Evolutionary conservation across 2,329 filamentous ascomycete species (phyloP).

Genomic region (Hymenoscyphus salicellus): DNA sequence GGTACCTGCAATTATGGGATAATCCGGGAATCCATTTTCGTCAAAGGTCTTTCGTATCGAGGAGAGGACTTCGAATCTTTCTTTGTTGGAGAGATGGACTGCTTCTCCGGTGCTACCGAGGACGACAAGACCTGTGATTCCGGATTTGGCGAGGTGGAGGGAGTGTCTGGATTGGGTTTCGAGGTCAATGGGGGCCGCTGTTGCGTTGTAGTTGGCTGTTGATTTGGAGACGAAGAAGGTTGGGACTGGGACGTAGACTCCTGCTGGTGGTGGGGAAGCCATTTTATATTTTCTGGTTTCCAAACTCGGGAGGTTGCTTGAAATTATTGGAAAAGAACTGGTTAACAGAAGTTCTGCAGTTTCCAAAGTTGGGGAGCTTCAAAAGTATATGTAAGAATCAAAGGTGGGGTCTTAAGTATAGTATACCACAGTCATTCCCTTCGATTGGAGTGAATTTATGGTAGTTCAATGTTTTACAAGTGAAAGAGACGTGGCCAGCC

Average conservation of each 20-base stretch:
- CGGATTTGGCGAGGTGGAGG: conserved; percentile 56
- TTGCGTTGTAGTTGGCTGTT: conserved; percentile 28
- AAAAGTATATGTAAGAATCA: conserved; percentile 2
- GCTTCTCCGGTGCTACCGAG: conserved; percentile 63
- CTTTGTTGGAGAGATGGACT: conserved; percentile 55
- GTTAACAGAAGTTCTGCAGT: conserved; percentile 10
- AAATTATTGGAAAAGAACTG: neutral
- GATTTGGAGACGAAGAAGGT: conserved; percentile 53
- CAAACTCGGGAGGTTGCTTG: neutral
- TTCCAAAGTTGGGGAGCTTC: conserved; percentile 9
- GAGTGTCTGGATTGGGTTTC: conserved; percentile 56
- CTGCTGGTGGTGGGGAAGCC: conserved; percentile 30
- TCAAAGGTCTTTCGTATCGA: conserved; percentile 53
- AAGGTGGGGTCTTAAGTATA: neutral
- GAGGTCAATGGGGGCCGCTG: conserved; percentile 46
- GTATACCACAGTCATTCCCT: neutral
- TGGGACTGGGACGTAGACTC: conserved; percentile 51
- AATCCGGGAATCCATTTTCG: conserved; percentile 53
- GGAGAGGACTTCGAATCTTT: conserved; percentile 53
- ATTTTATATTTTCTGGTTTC: neutral
- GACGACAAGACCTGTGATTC: conserved; percentile 59
- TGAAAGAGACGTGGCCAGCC: neutral
- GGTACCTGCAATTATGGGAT: conserved; percentile 59
- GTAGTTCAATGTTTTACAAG: neutral
- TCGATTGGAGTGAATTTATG: neutral